Evolutionary conservation across 2,329 filamentous ascomycete species (phyloP).

Genomic region (Coleophoma crateriformis): DNA sequence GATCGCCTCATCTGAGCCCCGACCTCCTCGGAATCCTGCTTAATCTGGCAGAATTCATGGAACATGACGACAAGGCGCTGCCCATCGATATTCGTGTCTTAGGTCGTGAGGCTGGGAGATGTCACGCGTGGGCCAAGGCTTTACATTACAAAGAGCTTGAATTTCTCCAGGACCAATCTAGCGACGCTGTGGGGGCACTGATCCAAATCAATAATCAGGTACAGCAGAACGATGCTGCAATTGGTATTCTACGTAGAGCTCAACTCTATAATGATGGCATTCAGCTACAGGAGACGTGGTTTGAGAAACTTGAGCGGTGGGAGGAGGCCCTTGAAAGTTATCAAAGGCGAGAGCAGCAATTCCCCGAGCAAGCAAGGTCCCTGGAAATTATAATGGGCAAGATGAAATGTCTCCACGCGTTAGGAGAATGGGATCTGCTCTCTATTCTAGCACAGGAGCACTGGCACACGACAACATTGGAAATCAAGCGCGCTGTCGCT

Average conservation of each 20-base stretch:
- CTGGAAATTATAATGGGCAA: conserved; percentile 99
- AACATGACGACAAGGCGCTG: conserved; percentile 96
- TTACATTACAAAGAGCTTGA: conserved; percentile 98
- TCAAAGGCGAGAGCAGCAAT: conserved; percentile 74
- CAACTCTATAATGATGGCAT: conserved; percentile 88
- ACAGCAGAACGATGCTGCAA: conserved; percentile 96
- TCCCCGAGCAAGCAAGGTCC: conserved; percentile 73
- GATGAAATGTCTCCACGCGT: conserved; percentile 94
- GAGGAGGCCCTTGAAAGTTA: conserved; percentile 93
- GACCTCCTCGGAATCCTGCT: conserved; percentile 90
- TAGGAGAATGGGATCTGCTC: conserved; percentile 95
- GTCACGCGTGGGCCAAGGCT: conserved; percentile 96
- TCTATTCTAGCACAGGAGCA: conserved; percentile 86
- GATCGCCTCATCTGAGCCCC: conserved; percentile 90
- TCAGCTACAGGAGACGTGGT: conserved; percentile 95
- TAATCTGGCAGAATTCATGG: conserved; percentile 98
- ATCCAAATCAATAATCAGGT: conserved; percentile 99
- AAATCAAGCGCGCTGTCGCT: conserved; percentile 86
- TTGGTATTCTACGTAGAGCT: conserved; percentile 93
- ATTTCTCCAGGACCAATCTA: conserved; percentile 95
- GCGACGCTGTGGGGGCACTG: conserved; percentile 88
- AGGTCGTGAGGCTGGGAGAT: conserved; percentile 90
- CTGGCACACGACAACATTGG: conserved; percentile 83
- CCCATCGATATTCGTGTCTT: conserved; percentile 95
- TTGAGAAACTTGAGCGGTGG: conserved; percentile 97